A percentile compares a stretch with the other conserved stretches of the same genome.
phyloP scores from a whole-genome alignment of 2,329 filamentous ascomycete species.

The Neodidymelliopsis sp. region DNA sequence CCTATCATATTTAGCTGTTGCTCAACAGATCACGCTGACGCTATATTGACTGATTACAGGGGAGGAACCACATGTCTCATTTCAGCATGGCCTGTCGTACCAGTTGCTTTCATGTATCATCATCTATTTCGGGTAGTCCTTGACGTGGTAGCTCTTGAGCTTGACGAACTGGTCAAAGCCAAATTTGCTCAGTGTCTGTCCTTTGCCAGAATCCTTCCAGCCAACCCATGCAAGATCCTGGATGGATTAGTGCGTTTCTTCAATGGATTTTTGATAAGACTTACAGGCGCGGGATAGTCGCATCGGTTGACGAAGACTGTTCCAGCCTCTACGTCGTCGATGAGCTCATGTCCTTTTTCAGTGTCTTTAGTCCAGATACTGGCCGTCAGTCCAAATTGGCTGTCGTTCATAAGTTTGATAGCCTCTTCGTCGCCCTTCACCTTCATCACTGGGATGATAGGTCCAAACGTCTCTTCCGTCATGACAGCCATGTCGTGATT shows the following conservation, averaged over 20 bases:
- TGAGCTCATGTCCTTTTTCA: constrained; percentile 74
- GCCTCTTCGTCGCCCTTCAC: constrained; percentile 84
- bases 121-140: constrained; percentile 70
- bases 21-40: constrained; percentile 1
- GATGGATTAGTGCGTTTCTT: constrained; percentile 17
- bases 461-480: constrained; percentile 94
- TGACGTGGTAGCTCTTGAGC: constrained; percentile 94
- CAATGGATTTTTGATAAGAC: constrained; percentile 48
- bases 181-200: constrained; percentile 85
- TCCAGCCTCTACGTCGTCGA: constrained; percentile 84
- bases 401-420: constrained; percentile 88
- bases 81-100: constrained; percentile 19
- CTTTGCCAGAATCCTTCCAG: constrained; percentile 96
- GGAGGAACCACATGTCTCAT: constrained; percentile 27
- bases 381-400: constrained; percentile 92
- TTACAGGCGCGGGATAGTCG: constrained; percentile 89
- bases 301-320: constrained; percentile 96
- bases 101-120: constrained; percentile 15
- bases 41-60: constrained; percentile 10
- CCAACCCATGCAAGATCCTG: constrained; percentile 96
- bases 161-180: constrained; percentile 97
- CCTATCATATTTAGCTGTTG: neutral
- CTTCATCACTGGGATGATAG: constrained; percentile 88
- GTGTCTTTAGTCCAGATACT: constrained; percentile 96
- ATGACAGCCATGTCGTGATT: constrained; percentile 87